Evolutionary conservation across 2,329 filamentous ascomycete species (phyloP), one percentile per base, ranked within the genome.

Genomic region (Colletotrichum sp.): DNA sequence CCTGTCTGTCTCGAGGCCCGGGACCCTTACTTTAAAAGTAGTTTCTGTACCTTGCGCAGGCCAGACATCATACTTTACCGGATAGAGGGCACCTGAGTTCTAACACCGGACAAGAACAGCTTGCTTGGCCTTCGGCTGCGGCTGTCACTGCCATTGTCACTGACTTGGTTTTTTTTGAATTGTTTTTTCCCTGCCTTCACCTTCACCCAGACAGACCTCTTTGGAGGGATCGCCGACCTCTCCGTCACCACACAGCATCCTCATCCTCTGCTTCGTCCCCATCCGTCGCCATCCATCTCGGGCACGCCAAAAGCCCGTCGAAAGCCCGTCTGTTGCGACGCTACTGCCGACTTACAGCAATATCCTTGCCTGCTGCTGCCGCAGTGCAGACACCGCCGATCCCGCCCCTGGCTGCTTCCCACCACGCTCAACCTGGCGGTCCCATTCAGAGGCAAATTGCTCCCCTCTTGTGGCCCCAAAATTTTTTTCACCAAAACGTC

Each of bases 361-460:
- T 29, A 58, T 69, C 65, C 65, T 51, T 63, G 27, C 51, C 43
- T 34, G 24, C 47, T 33, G 16, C 18, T 8, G 16, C 38, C 29
- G 38, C 21, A 18, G 13, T 31, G 58, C 21, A 65, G 24, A 66
- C 61, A 64, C 51, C 36, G 61, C 68, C 61, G 68, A 70, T 70
- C 68, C 68, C 61, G 61, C 51, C 68, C 68, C 54, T 66, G 34
- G 61, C 34, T 57, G 31, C 34, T 33, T 70, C 24, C 59, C 29
- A 24, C 38, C 11, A 43, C 66, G 51, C 51, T 43, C 38, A 63
- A 64, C 38, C 66, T 58, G 51, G 51, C 58, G 63, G 58, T 54
- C 31, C 67, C 67, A 64, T 64, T 55, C 24, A 69, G 66, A 63
- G 67, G 58, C 47, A 69, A 64, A 55, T 55, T 63, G 58, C 43